phyloP scores from a whole-genome alignment of 2,329 filamentous ascomycete genomes.

The Aspergillus jensenii region DNA sequence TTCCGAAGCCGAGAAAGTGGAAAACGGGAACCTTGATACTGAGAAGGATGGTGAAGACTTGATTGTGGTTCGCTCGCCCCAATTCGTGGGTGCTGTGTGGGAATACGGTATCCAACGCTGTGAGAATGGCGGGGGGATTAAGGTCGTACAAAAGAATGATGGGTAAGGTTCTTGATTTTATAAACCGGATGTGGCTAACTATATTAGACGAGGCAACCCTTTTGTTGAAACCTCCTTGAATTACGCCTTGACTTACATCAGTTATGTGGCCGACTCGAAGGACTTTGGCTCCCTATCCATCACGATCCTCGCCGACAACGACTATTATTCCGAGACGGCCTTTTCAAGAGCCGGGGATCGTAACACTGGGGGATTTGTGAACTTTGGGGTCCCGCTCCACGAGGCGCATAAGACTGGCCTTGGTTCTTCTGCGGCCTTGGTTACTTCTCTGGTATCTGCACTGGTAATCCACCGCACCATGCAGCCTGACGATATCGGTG shows the following conservation, averaged over 20 bases:
- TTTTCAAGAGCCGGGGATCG: slow-evolving; percentile 34
- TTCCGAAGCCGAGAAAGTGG: slow-evolving; percentile 15
- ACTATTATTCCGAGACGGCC: slow-evolving; percentile 83
- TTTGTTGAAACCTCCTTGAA: slow-evolving; percentile 91
- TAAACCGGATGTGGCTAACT: slow-evolving; percentile 9
- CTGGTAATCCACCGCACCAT: slow-evolving; percentile 46
- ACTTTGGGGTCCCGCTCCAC: slow-evolving; percentile 72
- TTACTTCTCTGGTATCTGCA: slow-evolving; percentile 72
- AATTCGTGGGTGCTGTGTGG: slow-evolving; percentile 87
- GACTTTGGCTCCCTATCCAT: slow-evolving; percentile 68
- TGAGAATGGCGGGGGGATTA: slow-evolving; percentile 73
- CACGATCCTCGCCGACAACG: slow-evolving; percentile 89
- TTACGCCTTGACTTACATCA: slow-evolving; percentile 82
- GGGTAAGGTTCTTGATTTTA: slow-evolving; percentile 27
- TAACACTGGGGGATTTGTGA: slow-evolving; percentile 60
- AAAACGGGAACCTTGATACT: slow-evolving; percentile 39
- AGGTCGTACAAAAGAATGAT: slow-evolving; percentile 64
- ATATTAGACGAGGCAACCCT: slow-evolving; percentile 63
- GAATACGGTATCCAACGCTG: slow-evolving; percentile 75
- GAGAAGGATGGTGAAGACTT: slow-evolving; percentile 64
- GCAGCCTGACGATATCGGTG: slow-evolving; percentile 43
- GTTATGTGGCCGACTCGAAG: slow-evolving; percentile 50
- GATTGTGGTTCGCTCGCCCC: slow-evolving; percentile 85
- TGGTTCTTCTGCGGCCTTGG: slow-evolving; percentile 89
- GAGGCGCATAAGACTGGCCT: slow-evolving; percentile 93